Conservation (phyloP, 345 rosid genomes). For the Gossypium turneri region DNA sequence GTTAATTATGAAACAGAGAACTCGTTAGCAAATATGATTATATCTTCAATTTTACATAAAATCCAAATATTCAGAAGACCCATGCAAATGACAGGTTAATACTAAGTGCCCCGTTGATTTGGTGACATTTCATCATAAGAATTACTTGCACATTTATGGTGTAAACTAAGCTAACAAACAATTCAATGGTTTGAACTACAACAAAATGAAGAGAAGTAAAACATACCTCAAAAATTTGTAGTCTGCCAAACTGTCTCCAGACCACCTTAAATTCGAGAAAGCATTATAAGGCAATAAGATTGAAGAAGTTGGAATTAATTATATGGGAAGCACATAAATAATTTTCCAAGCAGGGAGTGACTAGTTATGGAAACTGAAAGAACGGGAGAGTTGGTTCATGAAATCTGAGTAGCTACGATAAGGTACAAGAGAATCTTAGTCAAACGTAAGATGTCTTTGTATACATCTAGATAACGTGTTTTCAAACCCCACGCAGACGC, state of each 20-base stretch:
- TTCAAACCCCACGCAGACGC: too few relatives aligned
- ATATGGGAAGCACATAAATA: neutral
- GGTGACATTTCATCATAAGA: too few relatives aligned
- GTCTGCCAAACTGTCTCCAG: slow-evolving; percentile 7
- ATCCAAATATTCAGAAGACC: neutral
- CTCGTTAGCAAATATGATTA: neutral
- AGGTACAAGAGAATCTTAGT: slow-evolving; percentile 5
- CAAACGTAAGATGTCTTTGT: neutral
- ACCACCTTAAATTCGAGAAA: neutral
- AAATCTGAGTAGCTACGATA: slow-evolving; percentile 5
- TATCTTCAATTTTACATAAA: neutral
- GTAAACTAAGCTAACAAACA: neutral
- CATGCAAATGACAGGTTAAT: neutral
- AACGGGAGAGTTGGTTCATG: slow-evolving; percentile 11
- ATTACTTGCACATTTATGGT: neutral
- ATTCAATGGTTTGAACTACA: neutral
- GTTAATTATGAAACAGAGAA: neutral
- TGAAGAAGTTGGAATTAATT: slow-evolving; percentile 1
- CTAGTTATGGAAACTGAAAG: neutral
- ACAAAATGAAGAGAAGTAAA: neutral
- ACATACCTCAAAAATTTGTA: slow-evolving; percentile 21
- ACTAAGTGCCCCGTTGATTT: too few relatives aligned
- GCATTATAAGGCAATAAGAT: neutral
- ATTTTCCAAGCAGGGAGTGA: neutral
- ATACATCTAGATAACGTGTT: too few relatives aligned